phyloP scores from a whole-genome alignment of 176 grass and related monocot species.

The Cenchrus purpureus region DNA sequence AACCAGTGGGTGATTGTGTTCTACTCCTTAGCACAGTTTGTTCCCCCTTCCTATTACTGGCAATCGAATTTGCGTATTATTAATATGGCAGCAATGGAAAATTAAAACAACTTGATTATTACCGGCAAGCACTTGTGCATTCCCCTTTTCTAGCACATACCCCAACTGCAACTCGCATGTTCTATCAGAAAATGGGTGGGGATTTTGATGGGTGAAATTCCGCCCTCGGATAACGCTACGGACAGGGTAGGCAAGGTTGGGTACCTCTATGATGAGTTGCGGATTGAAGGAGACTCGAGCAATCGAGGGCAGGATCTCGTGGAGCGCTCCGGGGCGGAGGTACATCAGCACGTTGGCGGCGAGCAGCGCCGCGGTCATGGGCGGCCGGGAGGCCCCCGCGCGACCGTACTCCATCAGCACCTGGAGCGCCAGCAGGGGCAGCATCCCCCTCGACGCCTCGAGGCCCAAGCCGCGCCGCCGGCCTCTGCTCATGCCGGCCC shows the following conservation, averaged over 20 bases:
- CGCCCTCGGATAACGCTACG: neutral
- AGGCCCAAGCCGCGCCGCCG: slow-evolving; percentile 11
- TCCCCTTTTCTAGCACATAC: neutral
- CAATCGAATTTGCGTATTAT: neutral
- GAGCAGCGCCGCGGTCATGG: slow-evolving; percentile 79
- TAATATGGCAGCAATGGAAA: neutral
- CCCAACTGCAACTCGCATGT: neutral
- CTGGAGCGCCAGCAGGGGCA: slow-evolving; percentile 76
- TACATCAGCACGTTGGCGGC: slow-evolving; percentile 77
- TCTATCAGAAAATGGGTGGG: too few species aligned
- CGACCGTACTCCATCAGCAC: slow-evolving; percentile 73
- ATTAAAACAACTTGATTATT: neutral
- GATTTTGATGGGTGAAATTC: neutral
- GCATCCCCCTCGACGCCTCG: slow-evolving; percentile 52
- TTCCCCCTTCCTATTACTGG: neutral
- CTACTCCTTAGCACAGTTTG: neutral
- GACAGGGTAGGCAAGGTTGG: neutral
- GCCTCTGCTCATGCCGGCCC: slow-evolving; percentile 44
- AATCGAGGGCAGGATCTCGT: slow-evolving; percentile 75
- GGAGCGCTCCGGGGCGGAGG: slow-evolving; percentile 75
- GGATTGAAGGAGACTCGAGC: slow-evolving; percentile 71
- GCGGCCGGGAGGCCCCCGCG: slow-evolving; percentile 60
- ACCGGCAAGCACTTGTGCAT: neutral
- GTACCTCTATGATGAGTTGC: slow-evolving; percentile 84
- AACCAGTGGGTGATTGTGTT: neutral